Evolutionary conservation across 2,329 filamentous ascomycete genomes (phyloP), one percentile per base, ranked within the genome.

Genomic region (Botrytis sinoallii): DNA sequence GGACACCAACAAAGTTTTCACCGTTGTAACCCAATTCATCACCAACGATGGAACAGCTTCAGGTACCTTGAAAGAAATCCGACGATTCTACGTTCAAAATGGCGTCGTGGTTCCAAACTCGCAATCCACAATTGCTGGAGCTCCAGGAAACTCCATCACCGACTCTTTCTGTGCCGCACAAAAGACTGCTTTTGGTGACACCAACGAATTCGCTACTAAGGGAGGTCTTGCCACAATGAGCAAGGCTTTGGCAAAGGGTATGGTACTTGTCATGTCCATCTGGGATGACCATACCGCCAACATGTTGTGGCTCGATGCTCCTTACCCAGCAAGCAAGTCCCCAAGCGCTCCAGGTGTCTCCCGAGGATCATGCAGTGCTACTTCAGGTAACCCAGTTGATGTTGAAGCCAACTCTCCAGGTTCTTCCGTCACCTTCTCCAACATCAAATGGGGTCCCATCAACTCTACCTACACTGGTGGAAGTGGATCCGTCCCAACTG

Each of bases 291-390:
- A 92, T 82, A 82, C 86, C 74, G 84, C 88, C 79, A 86, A 91
- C 83, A 93, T 93, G 91, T 87, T 91, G 78, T 94, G 92, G 92
- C 87, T 94, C 79, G 91, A 94, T 85, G 88, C 88, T 75, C 86
- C 84, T 81, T 92, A 88, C 85, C 91, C 91, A 75, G 83, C 85
- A 75, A 79, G 81, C 73, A 81, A 78, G 52, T 79, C 83, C 76
- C 79, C 83, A 57, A 84, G 83, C 75, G 76, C 75, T 5, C 84
- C 84, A 67, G 89, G 89, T 79, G 83, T 85, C 75, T 81, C 83
- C 63, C 87, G 89, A 79, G 89, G 89, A 74, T 82, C 83, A 55
- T 91, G 89, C 82, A 74, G 84, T 52, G 84, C 84, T 73, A 82
- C 79, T 77, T 88, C 87, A 42, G 89, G 89, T 65, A 83, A 79